Conservation (phyloP, 371 early-diverging fungal genomes). For the Rhizopus sp. region DNA sequence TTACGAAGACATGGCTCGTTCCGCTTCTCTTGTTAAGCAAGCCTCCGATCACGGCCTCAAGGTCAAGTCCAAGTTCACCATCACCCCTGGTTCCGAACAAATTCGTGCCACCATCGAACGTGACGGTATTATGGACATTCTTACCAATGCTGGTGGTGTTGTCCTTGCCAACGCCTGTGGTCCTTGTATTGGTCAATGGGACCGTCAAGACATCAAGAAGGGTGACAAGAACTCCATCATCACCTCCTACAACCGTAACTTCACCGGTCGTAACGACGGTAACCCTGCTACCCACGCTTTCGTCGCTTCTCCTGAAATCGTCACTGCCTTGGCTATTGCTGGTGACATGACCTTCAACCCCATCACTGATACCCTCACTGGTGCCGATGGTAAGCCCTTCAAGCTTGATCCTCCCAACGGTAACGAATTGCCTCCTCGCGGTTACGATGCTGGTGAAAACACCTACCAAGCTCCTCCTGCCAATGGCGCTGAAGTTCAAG, state of each 20-base stretch:
- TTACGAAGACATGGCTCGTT: slow-evolving; percentile 93
- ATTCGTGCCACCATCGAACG: slow-evolving; percentile 93
- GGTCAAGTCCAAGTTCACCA: slow-evolving; percentile 76
- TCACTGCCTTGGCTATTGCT: slow-evolving; percentile 89
- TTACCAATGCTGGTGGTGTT: slow-evolving; percentile 80
- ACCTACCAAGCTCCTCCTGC: slow-evolving; percentile 77
- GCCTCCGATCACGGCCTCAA: slow-evolving; percentile 79
- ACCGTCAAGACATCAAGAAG: slow-evolving; percentile 82
- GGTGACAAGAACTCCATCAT: slow-evolving; percentile 90
- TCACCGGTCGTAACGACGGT: slow-evolving; percentile 94
- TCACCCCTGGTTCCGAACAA: slow-evolving; percentile 96
- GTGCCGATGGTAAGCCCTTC: slow-evolving; percentile 80
- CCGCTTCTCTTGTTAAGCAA: slow-evolving; percentile 85
- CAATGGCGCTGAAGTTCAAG: slow-evolving; percentile 56
- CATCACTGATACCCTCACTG: slow-evolving; percentile 74
- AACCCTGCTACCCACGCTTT: slow-evolving; percentile 91
- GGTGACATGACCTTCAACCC: slow-evolving; percentile 91
- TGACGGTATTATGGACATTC: slow-evolving; percentile 80
- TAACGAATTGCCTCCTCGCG: slow-evolving; percentile 77
- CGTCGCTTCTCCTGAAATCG: slow-evolving; percentile 92
- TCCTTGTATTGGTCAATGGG: slow-evolving; percentile 98
- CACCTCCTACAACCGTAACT: slow-evolving; percentile 96
- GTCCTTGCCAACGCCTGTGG: slow-evolving; percentile 97
- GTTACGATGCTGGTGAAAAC: slow-evolving; percentile 75
- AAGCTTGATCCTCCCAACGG: slow-evolving; percentile 79